These are phyloP conservation scores for Gracilariopsis chorda DNA, from an alignment of 23 red algal species.

Conservation along the genomic window DNA sequence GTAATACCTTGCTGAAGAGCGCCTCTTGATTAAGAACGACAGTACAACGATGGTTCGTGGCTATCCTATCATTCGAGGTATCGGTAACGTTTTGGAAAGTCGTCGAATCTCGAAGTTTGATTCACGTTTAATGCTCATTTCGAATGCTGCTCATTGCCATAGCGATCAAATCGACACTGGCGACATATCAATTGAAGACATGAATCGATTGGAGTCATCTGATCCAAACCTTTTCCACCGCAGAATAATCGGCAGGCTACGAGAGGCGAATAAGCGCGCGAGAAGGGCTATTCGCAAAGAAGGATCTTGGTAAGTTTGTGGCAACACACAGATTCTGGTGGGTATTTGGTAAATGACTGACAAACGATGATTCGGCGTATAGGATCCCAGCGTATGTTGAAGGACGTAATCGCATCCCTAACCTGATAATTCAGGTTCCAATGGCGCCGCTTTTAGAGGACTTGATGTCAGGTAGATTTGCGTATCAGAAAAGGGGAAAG, in stretches of 20 bases:
- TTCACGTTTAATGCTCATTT: no score
- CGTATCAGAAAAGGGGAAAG: constrained; percentile 16
- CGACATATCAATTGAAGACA: not conserved
- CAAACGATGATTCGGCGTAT: not conserved
- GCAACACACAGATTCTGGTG: no score
- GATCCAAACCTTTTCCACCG: constrained; percentile 24
- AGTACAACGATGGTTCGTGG: no score
- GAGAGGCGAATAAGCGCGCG: not conserved
- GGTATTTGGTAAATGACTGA: no score
- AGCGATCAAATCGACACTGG: no score
- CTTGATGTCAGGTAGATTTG: constrained; percentile 3
- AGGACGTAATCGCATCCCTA: constrained; percentile 25
- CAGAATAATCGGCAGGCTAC: not conserved
- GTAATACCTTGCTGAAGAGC: no score
- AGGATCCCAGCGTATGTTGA: constrained; percentile 39
- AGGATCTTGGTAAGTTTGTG: constrained; percentile 27
- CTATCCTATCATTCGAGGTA: no score
- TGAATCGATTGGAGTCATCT: not conserved
- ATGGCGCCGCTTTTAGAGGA: constrained; percentile 32
- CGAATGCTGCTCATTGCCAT: no score
- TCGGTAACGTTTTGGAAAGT: no score
- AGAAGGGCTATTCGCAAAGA: not conserved
- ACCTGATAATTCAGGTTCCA: constrained; percentile 41
- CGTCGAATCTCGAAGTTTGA: no score
- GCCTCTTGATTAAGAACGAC: no score